These are phyloP conservation scores for Monascus purpureus DNA, from an alignment of 495 filamentous ascomycete species.

Conservation along the genomic window DNA sequence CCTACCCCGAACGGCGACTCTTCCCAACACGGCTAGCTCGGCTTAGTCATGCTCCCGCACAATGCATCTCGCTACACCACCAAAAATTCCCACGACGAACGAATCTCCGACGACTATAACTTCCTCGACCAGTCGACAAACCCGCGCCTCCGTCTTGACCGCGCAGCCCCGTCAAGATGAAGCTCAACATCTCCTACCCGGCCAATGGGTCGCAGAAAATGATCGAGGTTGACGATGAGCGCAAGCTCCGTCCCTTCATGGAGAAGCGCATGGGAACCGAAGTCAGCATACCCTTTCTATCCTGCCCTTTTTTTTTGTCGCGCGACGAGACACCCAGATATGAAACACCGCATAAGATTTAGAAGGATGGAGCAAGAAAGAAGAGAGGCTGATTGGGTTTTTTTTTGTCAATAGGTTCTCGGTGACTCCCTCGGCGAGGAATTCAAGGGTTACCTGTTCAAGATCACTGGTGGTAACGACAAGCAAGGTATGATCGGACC, in stretches of 20 bases:
- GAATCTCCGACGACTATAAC: slow-evolving; percentile 21
- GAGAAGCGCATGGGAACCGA: slow-evolving; percentile 94
- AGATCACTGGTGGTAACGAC: slow-evolving; percentile 99
- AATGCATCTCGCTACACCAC: slow-evolving; percentile 23
- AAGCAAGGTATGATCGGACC: slow-evolving; percentile 70
- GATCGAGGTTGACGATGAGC: slow-evolving; percentile 97
- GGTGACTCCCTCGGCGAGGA: slow-evolving; percentile 92
- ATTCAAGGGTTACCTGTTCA: slow-evolving; percentile 86
- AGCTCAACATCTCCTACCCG: slow-evolving; percentile 97
- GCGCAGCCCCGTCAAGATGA: slow-evolving; percentile 50
- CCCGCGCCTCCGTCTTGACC: slow-evolving; percentile 39
- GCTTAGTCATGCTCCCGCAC: slow-evolving; percentile 16
- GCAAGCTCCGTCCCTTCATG: slow-evolving; percentile 76
- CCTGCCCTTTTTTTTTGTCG: slow-evolving; percentile 8
- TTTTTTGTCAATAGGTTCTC: slow-evolving; percentile 29
- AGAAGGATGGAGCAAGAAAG: slow-evolving; percentile 2
- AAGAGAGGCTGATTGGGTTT: slow-evolving; percentile 21
- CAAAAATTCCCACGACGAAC: slow-evolving; percentile 15
- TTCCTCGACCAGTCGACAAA: slow-evolving; percentile 33
- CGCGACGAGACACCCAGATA: slow-evolving; percentile 3
- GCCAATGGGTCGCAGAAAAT: slow-evolving; percentile 99
- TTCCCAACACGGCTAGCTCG: slow-evolving; percentile 8
- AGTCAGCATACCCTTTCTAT: slow-evolving; percentile 38
- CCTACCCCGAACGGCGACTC: slow-evolving; percentile 10
- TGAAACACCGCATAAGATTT: slow-evolving; percentile 2